These are phyloP conservation scores for Adiantum capillusveneris DNA, from an alignment of 75 land plant genomes.

Conservation along the genomic window DNA sequence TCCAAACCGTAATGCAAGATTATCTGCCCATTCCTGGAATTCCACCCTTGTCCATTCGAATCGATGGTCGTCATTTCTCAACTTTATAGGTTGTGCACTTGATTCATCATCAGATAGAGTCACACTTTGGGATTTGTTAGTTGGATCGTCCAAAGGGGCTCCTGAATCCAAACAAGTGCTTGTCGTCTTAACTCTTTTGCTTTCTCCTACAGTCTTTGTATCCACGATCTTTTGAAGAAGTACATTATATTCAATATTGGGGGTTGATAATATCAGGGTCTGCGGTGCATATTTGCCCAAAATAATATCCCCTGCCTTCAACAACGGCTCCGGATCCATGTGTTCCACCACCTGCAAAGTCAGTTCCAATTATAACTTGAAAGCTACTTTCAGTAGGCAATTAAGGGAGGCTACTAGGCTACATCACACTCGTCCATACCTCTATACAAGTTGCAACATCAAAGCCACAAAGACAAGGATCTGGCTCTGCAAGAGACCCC, in stretches of 20 bases:
- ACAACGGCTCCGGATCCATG: constrained; percentile 86
- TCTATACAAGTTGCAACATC: constrained; percentile 93
- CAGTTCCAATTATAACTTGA: too few species aligned
- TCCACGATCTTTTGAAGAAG: constrained; percentile 51
- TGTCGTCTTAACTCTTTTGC: constrained; percentile 11
- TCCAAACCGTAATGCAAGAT: constrained; percentile 51
- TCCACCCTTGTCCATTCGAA: constrained; percentile 97
- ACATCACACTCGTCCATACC: constrained; percentile 29
- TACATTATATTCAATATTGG: constrained; percentile 86
- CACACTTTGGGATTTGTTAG: background rate
- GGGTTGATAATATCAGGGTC: constrained; percentile 83
- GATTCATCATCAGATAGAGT: constrained; percentile 26
- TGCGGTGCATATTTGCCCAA: constrained; percentile 57
- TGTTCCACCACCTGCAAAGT: constrained; percentile 86
- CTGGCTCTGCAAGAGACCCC: constrained; percentile 74
- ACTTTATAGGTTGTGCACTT: constrained; percentile 29
- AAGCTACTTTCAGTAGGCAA: too few species aligned
- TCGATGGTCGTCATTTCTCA: constrained; percentile 92
- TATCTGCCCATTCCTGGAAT: constrained; percentile 69
- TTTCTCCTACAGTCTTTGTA: constrained; percentile 7
- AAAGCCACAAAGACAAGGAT: constrained; percentile 61
- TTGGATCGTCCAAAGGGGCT: background rate
- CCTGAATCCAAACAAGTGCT: background rate
- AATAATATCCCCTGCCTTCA: constrained; percentile 59
- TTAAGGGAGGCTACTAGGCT: too few species aligned